A percentile compares a stretch with the other conserved stretches of the same genome.
These are phyloP conservation scores for Anethum foeniculum DNA, from an alignment of 140 eudicot species.

Conservation along the genomic window DNA sequence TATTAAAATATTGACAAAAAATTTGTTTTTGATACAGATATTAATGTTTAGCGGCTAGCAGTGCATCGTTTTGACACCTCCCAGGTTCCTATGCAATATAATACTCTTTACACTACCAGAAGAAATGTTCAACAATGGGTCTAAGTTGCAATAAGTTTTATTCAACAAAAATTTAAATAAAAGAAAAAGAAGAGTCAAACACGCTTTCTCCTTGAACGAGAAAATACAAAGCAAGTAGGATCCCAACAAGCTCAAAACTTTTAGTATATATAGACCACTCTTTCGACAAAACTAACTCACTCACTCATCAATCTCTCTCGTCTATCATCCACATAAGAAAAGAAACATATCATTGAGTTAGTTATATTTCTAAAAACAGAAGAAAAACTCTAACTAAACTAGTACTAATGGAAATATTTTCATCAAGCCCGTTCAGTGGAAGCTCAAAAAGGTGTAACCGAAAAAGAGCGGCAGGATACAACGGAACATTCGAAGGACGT, in stretches of 20 bases:
- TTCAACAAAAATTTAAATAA: neutral
- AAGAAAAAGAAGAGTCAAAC: neutral
- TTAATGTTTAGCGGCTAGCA: too few relatives aligned
- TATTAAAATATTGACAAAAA: too few relatives aligned
- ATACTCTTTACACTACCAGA: too few relatives aligned
- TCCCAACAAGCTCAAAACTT: neutral
- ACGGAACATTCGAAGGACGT: neutral
- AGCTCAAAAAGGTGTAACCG: neutral
- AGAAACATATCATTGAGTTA: neutral
- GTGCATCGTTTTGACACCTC: too few relatives aligned
- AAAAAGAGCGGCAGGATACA: conserved; percentile 18
- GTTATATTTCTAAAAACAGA: neutral
- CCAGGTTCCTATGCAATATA: too few relatives aligned
- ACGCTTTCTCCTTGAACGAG: neutral
- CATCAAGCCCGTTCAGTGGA: neutral
- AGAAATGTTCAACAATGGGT: neutral
- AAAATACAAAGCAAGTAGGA: neutral
- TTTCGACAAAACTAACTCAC: neutral
- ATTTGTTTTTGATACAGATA: too few relatives aligned
- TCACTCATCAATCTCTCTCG: neutral
- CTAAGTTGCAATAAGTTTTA: neutral
- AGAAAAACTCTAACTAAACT: neutral
- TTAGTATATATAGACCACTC: neutral
- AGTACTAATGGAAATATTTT: neutral
- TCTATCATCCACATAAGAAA: neutral